A percentile compares a stretch with the other conserved stretches of the same genome.
Conservation (phyloP, 208 protist genomes). For the Crithidia sp. region DNA sequence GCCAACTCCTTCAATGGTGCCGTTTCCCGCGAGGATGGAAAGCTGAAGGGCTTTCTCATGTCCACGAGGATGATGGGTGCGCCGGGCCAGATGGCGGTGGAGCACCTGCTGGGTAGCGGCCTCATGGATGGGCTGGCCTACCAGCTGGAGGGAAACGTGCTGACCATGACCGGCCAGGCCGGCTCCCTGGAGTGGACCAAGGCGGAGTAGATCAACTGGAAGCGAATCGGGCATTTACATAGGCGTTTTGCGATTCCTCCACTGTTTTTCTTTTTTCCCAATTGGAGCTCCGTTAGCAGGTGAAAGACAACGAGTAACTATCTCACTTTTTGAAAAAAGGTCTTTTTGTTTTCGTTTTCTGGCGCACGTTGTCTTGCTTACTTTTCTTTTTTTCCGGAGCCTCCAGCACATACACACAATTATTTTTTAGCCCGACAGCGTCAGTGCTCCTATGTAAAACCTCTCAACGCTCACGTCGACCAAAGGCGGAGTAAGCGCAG, state of each 20-base stretch:
- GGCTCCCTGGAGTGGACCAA: conserved; percentile 39
- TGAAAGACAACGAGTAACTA: too few species aligned
- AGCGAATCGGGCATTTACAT: too few species aligned
- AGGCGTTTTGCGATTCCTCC: too few species aligned
- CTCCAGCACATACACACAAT: too few species aligned
- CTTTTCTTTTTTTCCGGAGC: too few species aligned
- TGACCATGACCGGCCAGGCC: conserved; percentile 35
- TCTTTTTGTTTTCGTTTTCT: too few species aligned
- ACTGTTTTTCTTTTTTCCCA: too few species aligned
- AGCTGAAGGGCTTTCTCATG: conserved; percentile 43
- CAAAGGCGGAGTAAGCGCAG: not conserved
- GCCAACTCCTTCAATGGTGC: conserved; percentile 43
- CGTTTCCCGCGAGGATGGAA: conserved; percentile 30
- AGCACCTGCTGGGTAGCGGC: conserved; percentile 37
- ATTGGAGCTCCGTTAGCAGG: too few species aligned
- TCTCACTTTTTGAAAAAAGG: too few species aligned
- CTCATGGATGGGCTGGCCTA: conserved; percentile 46
- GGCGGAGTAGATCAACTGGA: not conserved
- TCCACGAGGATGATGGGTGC: conserved; percentile 47
- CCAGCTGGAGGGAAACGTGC: conserved; percentile 22
- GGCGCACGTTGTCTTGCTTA: too few species aligned
- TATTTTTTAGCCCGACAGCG: too few species aligned
- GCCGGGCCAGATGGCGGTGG: conserved; percentile 45
- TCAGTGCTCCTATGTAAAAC: too few species aligned
- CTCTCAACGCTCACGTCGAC: not conserved